phyloP scores from a whole-genome alignment of 805 yeast species.

The Ogataea chonburiensis region DNA sequence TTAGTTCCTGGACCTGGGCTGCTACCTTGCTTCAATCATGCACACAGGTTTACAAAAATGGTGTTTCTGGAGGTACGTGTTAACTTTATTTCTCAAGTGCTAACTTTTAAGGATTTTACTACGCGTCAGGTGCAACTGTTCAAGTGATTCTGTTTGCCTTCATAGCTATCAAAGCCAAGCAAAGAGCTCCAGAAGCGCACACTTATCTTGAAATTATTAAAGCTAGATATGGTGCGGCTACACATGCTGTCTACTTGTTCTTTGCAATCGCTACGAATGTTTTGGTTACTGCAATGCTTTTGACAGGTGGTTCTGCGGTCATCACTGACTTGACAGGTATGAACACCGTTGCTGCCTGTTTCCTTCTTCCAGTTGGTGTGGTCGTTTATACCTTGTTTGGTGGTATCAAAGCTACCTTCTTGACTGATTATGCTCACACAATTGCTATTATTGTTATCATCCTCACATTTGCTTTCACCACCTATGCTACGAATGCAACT shows the following conservation, averaged over 20 bases:
- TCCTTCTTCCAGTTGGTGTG: constrained; percentile 79
- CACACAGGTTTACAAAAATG: constrained; percentile 74
- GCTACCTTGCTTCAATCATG: constrained; percentile 74
- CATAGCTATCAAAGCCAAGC: constrained; percentile 83
- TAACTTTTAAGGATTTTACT: constrained; percentile 40
- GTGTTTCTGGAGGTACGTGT: constrained; percentile 57
- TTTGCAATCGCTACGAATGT: constrained; percentile 88
- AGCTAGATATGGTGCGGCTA: constrained; percentile 73
- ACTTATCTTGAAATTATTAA: constrained; percentile 84
- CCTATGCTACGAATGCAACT: constrained; percentile 64
- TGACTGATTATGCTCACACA: constrained; percentile 80
- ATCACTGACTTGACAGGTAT: constrained; percentile 76
- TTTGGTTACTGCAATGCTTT: constrained; percentile 86
- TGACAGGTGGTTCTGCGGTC: constrained; percentile 89
- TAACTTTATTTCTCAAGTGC: background rate
- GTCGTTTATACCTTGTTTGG: constrained; percentile 74
- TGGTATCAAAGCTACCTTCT: constrained; percentile 78
- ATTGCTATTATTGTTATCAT: constrained; percentile 75
- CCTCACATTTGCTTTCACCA: constrained; percentile 75
- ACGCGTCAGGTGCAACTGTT: constrained; percentile 89
- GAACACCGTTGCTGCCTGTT: constrained; percentile 76
- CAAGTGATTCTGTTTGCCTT: constrained; percentile 86
- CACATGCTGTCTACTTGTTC: constrained; percentile 69
- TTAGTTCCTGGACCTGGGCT: constrained; percentile 94
- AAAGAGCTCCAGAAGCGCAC: constrained; percentile 88